Evolutionary conservation across 768 basidiomycete genomes (phyloP), one percentile per base, ranked within the genome.

Genomic region (Royoungia palumana): DNA sequence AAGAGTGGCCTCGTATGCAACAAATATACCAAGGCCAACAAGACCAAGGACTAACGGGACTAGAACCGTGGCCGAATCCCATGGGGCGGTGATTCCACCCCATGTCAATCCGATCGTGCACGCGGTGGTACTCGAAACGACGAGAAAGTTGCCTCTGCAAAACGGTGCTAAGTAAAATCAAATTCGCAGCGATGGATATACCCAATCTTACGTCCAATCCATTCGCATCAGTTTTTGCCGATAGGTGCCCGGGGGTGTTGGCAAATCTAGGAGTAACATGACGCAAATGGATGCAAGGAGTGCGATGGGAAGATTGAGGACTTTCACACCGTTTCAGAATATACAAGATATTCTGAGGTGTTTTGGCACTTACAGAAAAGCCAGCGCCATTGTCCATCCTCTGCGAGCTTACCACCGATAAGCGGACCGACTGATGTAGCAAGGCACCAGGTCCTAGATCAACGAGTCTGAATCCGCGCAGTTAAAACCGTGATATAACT

Each of bases 71-170:
- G 50, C 53, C 0, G 73, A 73, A 5, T 53, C 46, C 78, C 78
- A 80, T 0, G 71, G 50, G 43, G 65, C 73, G 5, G 57, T 52
- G 6, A 68, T 60, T 6, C 79, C 78, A 3, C 72, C 79, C 75
- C 70, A 72, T 10, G 74, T 70, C 41, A 74, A 47, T 16, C 60
- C 70, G 34, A 74, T 57, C 7, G 63, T 56, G 21, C 50, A 48
- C 21, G 65, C 56, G 5, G 59, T 57, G 0, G 68, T 66, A 24
- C 63, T 61, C 1, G 54, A 47, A 30, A 69, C 65, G 16, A 74
- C 48, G 5, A 73, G 39, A 3, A 63, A 11, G 35, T 72, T 75
- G 7, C 72, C 70, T 19, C 75, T 74, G 35, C 27, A 19, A 56
- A 39, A 28, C 8, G 9, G 2, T 12, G 16, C 20, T 46, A 19